phyloP scores from a whole-genome alignment of 257 asterid species.

The Solanum rostratum region DNA sequence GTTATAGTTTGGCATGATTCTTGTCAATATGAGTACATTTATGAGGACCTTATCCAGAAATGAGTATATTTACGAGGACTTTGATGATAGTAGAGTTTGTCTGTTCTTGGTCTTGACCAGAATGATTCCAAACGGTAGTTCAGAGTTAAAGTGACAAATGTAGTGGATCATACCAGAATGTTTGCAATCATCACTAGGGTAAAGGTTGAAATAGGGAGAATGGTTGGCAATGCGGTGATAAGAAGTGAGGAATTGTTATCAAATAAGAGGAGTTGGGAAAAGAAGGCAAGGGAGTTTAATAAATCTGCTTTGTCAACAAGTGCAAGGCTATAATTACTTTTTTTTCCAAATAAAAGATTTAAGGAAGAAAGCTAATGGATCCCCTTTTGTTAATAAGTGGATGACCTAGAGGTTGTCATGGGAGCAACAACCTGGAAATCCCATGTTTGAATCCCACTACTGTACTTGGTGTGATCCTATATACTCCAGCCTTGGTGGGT shows the following conservation, averaged over 20 bases:
- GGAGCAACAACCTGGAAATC: background rate
- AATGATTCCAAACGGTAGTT: background rate
- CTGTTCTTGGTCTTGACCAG: background rate
- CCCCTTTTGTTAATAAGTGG: background rate
- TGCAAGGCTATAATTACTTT: background rate
- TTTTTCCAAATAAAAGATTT: background rate
- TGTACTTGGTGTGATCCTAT: background rate
- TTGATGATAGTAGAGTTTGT: background rate
- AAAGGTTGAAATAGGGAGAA: background rate
- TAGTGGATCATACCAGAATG: background rate
- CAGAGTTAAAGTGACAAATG: background rate
- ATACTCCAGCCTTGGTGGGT: background rate
- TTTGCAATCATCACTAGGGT: background rate
- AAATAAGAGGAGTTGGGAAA: background rate
- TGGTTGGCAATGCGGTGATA: background rate
- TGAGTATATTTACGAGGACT: background rate
- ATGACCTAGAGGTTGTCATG: background rate
- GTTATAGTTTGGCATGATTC: background rate
- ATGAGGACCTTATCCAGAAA: background rate
- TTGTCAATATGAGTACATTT: background rate
- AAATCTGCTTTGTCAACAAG: background rate
- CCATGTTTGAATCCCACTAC: background rate
- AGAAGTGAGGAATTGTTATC: background rate
- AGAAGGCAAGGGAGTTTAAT: background rate
- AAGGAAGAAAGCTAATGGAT: background rate